phyloP scores from a whole-genome alignment of 1,284 basidiomycete genomes.

The Ceratobasidium sp. region DNA sequence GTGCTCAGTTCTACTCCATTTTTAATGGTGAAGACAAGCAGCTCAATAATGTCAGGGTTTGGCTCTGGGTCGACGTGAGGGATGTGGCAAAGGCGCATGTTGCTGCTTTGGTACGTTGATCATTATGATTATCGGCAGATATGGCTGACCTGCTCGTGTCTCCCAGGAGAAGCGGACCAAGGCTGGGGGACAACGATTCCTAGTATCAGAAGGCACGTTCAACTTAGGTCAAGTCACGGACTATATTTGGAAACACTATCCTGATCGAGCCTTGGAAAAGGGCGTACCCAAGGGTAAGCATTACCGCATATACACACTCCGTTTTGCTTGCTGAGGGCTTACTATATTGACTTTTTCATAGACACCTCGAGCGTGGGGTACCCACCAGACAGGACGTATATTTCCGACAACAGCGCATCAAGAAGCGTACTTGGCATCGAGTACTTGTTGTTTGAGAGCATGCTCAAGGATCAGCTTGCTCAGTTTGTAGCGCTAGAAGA shows the following conservation, averaged over 20 bases:
- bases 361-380: background rate
- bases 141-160: background rate
- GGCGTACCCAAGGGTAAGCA: slow-evolving; percentile 40
- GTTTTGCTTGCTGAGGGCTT: no score
- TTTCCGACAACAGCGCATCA: slow-evolving; percentile 8
- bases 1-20: slow-evolving; percentile 33
- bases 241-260: slow-evolving; percentile 47
- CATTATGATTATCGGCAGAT: background rate
- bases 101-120: slow-evolving; percentile 19
- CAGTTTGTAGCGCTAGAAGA: slow-evolving; percentile 12
- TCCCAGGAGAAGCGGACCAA: slow-evolving; percentile 30
- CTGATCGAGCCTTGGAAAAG: slow-evolving; percentile 38
- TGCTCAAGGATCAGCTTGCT: slow-evolving; percentile 7
- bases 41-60: background rate
- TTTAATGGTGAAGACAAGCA: slow-evolving; percentile 41
- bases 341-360: background rate
- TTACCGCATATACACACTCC: background rate
- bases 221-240: slow-evolving; percentile 43
- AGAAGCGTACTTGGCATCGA: slow-evolving; percentile 4
- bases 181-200: slow-evolving; percentile 44
- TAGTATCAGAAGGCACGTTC: slow-evolving; percentile 43
- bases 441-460: slow-evolving; percentile 8
- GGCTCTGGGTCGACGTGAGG: slow-evolving; percentile 44
- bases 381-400: background rate
- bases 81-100: slow-evolving; percentile 39